Percentiles rank a stretch among this genome's conserved stretches.
phyloP scores from a whole-genome alignment of 441 rosid genomes.

The Cnidoscolus chayamansa region DNA sequence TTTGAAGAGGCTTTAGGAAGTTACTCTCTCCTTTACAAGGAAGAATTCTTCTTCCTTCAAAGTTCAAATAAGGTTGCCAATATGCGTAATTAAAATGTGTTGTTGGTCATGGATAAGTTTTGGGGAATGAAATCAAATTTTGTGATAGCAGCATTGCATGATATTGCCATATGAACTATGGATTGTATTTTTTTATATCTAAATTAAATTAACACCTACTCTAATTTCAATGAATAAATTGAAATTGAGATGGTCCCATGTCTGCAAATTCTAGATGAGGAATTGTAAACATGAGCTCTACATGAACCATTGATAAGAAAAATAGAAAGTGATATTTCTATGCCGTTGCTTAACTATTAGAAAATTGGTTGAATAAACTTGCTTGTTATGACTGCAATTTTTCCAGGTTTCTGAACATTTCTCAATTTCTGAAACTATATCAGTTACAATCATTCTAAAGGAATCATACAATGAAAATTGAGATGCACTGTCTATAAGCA shows the following conservation, averaged over 20 bases:
- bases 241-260: neutral
- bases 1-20: conserved; percentile 61
- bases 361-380: neutral
- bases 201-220: neutral
- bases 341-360: neutral
- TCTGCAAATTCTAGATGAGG: neutral
- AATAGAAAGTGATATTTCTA: neutral
- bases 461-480: neutral
- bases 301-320: neutral
- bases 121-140: neutral
- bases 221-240: neutral
- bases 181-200: neutral
- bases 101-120: neutral
- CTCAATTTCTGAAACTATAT: neutral
- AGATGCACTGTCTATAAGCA: neutral
- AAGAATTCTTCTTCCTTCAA: neutral
- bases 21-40: conserved; percentile 12
- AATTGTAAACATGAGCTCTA: neutral
- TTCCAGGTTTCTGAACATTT: neutral
- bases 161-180: neutral
- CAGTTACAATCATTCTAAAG: neutral
- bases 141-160: neutral
- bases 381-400: neutral
- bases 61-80: neutral
- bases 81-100: neutral